Evolutionary conservation across 345 rosid species (phyloP).

Genomic region (Brassica nigra): DNA sequence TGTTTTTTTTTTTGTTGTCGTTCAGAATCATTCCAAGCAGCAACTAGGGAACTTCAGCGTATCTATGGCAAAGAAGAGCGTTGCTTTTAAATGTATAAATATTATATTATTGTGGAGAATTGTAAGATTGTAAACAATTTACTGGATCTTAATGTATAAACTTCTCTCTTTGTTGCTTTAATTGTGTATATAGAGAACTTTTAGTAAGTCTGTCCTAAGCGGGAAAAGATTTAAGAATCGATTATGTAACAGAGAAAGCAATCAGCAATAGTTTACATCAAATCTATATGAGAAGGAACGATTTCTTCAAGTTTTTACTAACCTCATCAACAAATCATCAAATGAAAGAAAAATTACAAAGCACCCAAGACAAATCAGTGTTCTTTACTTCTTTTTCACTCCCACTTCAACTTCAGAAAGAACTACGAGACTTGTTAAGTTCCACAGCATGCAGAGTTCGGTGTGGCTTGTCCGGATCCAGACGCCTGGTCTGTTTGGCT

Average conservation of each 20-base stretch:
- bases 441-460: slow-evolving; percentile 42
- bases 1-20: neutral
- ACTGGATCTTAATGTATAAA: slow-evolving; percentile 14
- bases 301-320: slow-evolving; percentile 24
- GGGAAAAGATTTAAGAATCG: neutral
- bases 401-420: slow-evolving; percentile 1
- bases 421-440: slow-evolving; percentile 13
- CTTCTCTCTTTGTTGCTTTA: neutral
- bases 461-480: slow-evolving; percentile 43
- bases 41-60: slow-evolving; percentile 88
- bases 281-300: slow-evolving; percentile 2
- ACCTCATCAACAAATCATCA: slow-evolving; percentile 28
- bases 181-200: slow-evolving; percentile 5
- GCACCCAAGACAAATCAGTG: neutral
- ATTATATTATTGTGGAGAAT: neutral
- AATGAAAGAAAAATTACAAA: slow-evolving; percentile 8
- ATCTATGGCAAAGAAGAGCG: slow-evolving; percentile 82
- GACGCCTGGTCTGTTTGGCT: slow-evolving; percentile 41
- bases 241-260: neutral
- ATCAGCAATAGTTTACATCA: neutral
- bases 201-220: neutral
- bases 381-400: neutral
- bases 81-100: slow-evolving; percentile 38
- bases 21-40: slow-evolving; percentile 87
- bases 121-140: slow-evolving; percentile 17